Percentiles rank a stretch among this genome's conserved stretches.
Conservation (phyloP, 2,329 filamentous ascomycete species). For the Ustilaginoidea virens region DNA sequence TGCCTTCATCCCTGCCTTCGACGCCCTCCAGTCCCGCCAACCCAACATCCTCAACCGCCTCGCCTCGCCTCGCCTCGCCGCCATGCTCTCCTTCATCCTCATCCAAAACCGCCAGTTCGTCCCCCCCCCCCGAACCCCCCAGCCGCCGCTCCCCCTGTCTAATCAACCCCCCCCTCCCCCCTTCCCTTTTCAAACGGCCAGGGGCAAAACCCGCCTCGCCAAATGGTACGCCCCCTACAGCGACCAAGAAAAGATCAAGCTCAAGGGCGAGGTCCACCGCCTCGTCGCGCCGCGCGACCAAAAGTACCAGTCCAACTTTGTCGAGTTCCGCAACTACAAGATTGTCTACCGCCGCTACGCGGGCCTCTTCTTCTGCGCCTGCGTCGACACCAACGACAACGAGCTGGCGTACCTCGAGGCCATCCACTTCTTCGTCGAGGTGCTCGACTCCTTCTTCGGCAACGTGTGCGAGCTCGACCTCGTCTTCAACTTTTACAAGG, state of each 20-base stretch:
- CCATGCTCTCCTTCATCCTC: constrained; percentile 70
- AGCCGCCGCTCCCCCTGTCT: background rate
- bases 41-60: constrained; percentile 1
- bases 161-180: constrained; percentile 1
- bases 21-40: background rate
- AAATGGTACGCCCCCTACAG: constrained; percentile 99
- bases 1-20: too few relatives aligned
- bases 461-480: constrained; percentile 98
- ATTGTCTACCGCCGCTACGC: constrained; percentile 96
- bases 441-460: constrained; percentile 95
- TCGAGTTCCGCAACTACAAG: constrained; percentile 90
- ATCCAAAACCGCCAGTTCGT: constrained; percentile 76
- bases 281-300: constrained; percentile 95
- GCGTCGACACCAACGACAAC: constrained; percentile 97
- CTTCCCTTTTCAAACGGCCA: constrained; percentile 26
- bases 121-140: background rate
- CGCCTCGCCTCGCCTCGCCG: constrained; percentile 1
- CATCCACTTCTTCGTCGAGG: constrained; percentile 98
- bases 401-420: constrained; percentile 93
- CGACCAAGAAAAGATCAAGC: constrained; percentile 97
- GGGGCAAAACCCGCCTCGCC: constrained; percentile 93
- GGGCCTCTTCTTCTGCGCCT: constrained; percentile 97
- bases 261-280: constrained; percentile 97
- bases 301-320: constrained; percentile 99
- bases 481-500: constrained; percentile 69